Evolutionary conservation across 1,139 yeast genomes (phyloP).

Genomic region (Taiozyma sp.): DNA sequence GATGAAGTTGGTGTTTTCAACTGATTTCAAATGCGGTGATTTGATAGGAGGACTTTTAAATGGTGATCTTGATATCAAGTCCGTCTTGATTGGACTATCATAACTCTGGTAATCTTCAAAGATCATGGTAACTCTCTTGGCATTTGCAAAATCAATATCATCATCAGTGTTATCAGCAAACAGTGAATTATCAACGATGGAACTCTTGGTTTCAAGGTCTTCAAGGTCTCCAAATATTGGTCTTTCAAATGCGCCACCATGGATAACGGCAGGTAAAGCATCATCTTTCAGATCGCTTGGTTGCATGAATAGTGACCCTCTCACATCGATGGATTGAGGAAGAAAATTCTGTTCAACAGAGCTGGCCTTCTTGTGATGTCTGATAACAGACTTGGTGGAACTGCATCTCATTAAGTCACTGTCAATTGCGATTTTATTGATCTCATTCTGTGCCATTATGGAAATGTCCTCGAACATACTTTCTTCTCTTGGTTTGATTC

Average conservation of each 20-base stretch:
- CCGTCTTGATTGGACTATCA: conserved; percentile 5
- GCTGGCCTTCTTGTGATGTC: conserved; percentile 18
- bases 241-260: conserved; percentile 6
- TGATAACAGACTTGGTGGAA: conserved; percentile 17
- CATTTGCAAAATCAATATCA: conserved; percentile 17
- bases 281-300: conserved; percentile 18
- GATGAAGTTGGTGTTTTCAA: conserved; percentile 15
- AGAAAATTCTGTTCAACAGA: conserved; percentile 9
- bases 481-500: conserved; percentile 13
- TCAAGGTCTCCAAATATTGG: conserved; percentile 9
- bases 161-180: conserved; percentile 23
- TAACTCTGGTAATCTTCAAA: conserved; percentile 17
- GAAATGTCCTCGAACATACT: conserved; percentile 21
- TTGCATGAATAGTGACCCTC: conserved; percentile 21
- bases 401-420: conserved; percentile 10
- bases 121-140: conserved; percentile 24
- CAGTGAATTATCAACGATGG: conserved; percentile 18
- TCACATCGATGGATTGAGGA: conserved; percentile 13
- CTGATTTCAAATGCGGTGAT: conserved; percentile 18
- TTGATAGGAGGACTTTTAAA: conserved; percentile 6
- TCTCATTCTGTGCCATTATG: not conserved
- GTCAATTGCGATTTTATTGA: not conserved
- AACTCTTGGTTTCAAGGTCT: conserved; percentile 13
- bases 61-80: not conserved
- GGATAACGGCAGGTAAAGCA: conserved; percentile 9